Base-by-base conservation (phyloP, 768 basidiomycete genomes). In the Suillus occidentalis region DNA sequence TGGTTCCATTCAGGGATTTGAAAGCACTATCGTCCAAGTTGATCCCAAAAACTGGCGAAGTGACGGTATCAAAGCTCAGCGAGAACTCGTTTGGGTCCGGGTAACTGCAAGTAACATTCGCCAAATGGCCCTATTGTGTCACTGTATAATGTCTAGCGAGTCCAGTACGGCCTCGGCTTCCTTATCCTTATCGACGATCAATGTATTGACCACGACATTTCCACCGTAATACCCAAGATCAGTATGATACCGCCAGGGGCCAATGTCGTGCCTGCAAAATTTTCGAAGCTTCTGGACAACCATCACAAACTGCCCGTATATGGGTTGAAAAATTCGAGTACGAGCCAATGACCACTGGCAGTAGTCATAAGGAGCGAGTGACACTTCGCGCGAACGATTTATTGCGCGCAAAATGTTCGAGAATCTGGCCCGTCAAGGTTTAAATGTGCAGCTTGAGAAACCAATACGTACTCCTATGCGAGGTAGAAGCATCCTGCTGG, bases 1-100 rank as follows among this genome's bases (percentile, higher is more conserved):
- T 63, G 1, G 20, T 63, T n/a, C 63, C 63, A 42, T 56, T 59
- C 40, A 63, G 9, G 50, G 25, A 5, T 52, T 4, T 52, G 50
- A 52, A 52, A 28, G 16, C 50, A 9, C 6, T 10, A 2, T 16
- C 14, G 14, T 52, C 7, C 16, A 31, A 31, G 31, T 31, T 31
- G 31, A 28, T 28, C 28, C 28, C 22, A 22, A 49, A n/a, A 22
- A 4, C 47, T 14, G 12, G 14, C 49, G 49, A 50, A 53, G 52
- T 53, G 18, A 2, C 1, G 18, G 31, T 10, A 31, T 20, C 18
- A 53, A 28, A 16, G 14, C 4, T 28, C 50, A 52, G 3, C 6
- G 2, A 20, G 6, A 6, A 31, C 18, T 53, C 10, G 9, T 20
- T 20, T 34, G 28, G 18, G 10, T 34, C 18, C 18, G 34, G 31